Base-by-base conservation (phyloP, 176 grass and related monocot species). In the Eragrostis nindensis region DNA sequence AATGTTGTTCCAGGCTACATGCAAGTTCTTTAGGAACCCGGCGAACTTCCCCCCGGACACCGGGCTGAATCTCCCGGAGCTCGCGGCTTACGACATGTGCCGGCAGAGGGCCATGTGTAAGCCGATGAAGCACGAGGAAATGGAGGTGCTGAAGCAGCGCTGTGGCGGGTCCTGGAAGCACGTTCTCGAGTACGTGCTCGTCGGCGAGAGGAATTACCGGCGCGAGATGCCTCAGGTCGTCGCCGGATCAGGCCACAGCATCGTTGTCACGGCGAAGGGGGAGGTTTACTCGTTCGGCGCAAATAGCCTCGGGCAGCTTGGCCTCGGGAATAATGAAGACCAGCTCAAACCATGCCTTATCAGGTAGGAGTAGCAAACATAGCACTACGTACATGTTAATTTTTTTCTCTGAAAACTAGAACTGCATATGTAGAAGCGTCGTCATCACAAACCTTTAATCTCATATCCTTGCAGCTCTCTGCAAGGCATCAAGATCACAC, bases 131-230 rank as follows among this genome's bases (percentile, higher is more conserved):
- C 8, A 47, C 0, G 80, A 94, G 8, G 86, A 86, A 39, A 84
- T 66, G 53, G 83, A 84, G 13, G 32, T 40, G 36, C 14, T 94
- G 55, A 94, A 91, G 72, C 67, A 79, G 26, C 22, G 42, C 14
- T 91, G 92, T 13, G 92, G 92, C 1, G 86, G 89, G 16, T 91
- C 83, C 24, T 94, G 92, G 92, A 94, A 94, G 86, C 75, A 87
- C 45, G 92, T 94, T 29, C 83, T 94, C 66, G 57, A 19, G 14
- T 94, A 91, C 77, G 73, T 89, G 76, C 47, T 91, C 63, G 83
- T 88, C n/a, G 89, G 92, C 2, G 92, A 94, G 76, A 80, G 62
- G 69, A 89, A 90, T 72, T 94, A 83, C 68, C 83, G 76, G 11
- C 61, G 79, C 18, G 92, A 73, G 71, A 90, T 83, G 46, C 67